Percentiles rank a stretch among this genome's conserved stretches.
Conservation (phyloP, 805 yeast genomes). For the Starmerella tilneyi region DNA sequence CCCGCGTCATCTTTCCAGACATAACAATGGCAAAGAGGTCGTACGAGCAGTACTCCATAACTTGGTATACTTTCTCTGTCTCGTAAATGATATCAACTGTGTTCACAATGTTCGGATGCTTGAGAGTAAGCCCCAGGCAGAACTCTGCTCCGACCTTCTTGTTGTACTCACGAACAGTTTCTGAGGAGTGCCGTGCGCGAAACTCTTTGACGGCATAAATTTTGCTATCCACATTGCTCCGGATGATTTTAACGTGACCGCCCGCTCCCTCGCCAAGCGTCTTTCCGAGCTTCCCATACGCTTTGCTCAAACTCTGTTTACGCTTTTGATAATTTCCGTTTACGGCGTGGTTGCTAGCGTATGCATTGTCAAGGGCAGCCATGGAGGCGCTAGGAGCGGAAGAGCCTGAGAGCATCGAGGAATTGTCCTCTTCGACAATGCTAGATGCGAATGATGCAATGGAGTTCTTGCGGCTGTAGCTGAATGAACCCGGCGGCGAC, state of each 20-base stretch:
- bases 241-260: slow-evolving; percentile 71
- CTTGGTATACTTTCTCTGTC: slow-evolving; percentile 74
- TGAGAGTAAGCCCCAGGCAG: slow-evolving; percentile 82
- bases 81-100: slow-evolving; percentile 88
- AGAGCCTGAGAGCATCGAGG: slow-evolving; percentile 9
- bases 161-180: slow-evolving; percentile 73
- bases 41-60: slow-evolving; percentile 89
- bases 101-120: slow-evolving; percentile 82
- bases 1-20: slow-evolving; percentile 75
- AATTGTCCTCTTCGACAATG: slow-evolving; percentile 25
- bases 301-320: slow-evolving; percentile 32
- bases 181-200: slow-evolving; percentile 62
- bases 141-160: slow-evolving; percentile 90
- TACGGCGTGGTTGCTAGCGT: slow-evolving; percentile 8
- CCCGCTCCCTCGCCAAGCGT: slow-evolving; percentile 93
- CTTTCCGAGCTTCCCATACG: slow-evolving; percentile 75
- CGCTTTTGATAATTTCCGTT: slow-evolving; percentile 7
- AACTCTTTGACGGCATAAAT: slow-evolving; percentile 90
- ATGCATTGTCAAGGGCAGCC: slow-evolving; percentile 14
- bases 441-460: slow-evolving; percentile 26
- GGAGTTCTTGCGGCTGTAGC: slow-evolving; percentile 28
- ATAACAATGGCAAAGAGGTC: slow-evolving; percentile 90
- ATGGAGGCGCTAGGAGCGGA: slow-evolving; percentile 10
- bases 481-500: slow-evolving; percentile 12
- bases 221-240: slow-evolving; percentile 52